Base-by-base conservation (phyloP, 345 rosid species). In the Populus deltoides region DNA sequence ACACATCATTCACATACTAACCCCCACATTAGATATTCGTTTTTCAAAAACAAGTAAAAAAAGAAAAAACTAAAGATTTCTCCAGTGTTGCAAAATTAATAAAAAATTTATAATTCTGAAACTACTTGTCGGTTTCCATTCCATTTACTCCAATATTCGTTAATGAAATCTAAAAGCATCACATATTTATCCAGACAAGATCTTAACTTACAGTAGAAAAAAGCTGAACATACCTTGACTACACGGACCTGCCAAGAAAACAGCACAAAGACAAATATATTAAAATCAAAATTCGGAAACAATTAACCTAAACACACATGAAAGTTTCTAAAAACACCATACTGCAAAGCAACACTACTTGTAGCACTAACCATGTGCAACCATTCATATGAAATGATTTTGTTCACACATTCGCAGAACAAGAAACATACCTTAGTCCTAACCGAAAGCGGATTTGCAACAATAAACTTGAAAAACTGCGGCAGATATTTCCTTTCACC, bases 401-500 rank as follows among this genome's bases (percentile, higher is more conserved):
- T 8, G 10, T 53, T 53, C 24, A 7, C 24, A 20, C 59, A 22
- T 20, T 20, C 59, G 2, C 59, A 7, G 59, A 22, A 75, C 16
- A 45, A 17, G 66, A 7, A 41, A 16, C 4, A 80, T 72, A 93
- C 99, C 98, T 93, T 96, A 17, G 98, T 96, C 80, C 93, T 87
- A 59, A 93, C 98, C 8, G 98, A 92, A 75, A 96, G 97, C 5
- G 98, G 98, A 81, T 96, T 96, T 7, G 97, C 87, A 27, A 93
- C 97, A 62, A 89, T 83, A 74, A 96, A 96, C 88, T 96, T 93
- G 88, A 96, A 96, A 81, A 90, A 93, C 87, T 96, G 98, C 1
- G 98, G 99, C 83, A 93, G 97, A 87, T 96, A 92, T 83, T 96
- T 96, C 24, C 98, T 87, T 76, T 96, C 97, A 24, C 92, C 90